Conservation (phyloP, 495 filamentous ascomycete genomes). For the Letharia lupina region DNA sequence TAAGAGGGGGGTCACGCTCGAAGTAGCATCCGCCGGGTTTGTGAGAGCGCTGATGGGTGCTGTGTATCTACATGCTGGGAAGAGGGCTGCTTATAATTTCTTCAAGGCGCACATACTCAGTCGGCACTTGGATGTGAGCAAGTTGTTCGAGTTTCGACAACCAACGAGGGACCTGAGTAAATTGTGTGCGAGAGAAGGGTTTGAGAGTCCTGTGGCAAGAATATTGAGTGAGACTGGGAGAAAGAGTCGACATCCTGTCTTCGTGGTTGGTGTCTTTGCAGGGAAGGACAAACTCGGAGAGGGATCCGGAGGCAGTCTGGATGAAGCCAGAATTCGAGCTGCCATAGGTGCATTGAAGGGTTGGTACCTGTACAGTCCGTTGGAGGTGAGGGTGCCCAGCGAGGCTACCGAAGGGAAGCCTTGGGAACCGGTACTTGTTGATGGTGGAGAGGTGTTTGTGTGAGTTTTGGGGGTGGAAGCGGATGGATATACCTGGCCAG, state of each 20-base stretch:
- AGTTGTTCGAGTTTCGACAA: constrained; percentile 72
- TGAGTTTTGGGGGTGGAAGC: constrained; percentile 27
- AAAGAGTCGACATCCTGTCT: constrained; percentile 72
- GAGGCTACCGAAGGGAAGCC: constrained; percentile 54
- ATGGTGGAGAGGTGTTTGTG: constrained; percentile 81
- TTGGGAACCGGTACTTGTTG: constrained; percentile 80
- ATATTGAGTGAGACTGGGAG: constrained; percentile 85
- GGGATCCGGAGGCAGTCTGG: constrained; percentile 62
- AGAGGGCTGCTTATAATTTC: constrained; percentile 65
- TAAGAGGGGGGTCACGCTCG: constrained; percentile 34
- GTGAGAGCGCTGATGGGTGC: constrained; percentile 74
- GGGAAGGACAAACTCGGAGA: constrained; percentile 86
- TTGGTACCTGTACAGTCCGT: constrained; percentile 92
- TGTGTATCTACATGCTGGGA: constrained; percentile 70
- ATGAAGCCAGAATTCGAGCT: constrained; percentile 68
- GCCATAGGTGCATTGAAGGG: constrained; percentile 75
- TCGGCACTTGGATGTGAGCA: constrained; percentile 64
- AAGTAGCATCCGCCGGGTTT: constrained; percentile 53
- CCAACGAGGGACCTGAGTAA: constrained; percentile 71
- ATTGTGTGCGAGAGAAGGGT: constrained; percentile 80
- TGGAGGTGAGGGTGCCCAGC: constrained; percentile 65
- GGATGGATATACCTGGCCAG: neutral
- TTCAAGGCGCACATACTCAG: constrained; percentile 73
- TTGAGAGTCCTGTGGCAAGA: constrained; percentile 78
- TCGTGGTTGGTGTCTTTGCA: constrained; percentile 87